Evolutionary conservation across 169 alveolate species (phyloP).

Genomic region (Plasmodium cynomolgi): DNA sequence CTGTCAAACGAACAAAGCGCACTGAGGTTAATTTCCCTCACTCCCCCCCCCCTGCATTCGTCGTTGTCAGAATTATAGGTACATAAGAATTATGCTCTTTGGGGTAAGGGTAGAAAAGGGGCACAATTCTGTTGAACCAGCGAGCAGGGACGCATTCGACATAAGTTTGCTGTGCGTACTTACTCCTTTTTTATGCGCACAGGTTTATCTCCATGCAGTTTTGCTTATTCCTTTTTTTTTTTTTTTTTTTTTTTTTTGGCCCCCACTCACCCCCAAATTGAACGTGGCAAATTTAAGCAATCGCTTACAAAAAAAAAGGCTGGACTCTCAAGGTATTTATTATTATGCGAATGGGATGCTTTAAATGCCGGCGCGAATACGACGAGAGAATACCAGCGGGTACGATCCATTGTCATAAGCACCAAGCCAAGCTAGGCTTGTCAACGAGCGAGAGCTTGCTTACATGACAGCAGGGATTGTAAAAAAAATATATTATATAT

Average conservation of each 20-base stretch:
- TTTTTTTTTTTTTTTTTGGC: neutral
- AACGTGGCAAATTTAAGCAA: neutral
- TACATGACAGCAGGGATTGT: neutral
- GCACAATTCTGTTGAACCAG: too few species aligned
- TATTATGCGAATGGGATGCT: too few species aligned
- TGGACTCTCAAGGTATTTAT: neutral
- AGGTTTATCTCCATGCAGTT: neutral
- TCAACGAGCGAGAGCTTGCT: neutral
- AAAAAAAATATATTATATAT: too few species aligned
- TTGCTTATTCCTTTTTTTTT: neutral
- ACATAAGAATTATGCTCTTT: neutral
- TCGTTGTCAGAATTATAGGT: neutral
- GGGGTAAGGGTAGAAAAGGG: neutral
- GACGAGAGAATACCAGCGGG: neutral
- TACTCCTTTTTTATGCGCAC: neutral
- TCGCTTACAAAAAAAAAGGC: neutral
- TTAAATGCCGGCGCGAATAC: neutral
- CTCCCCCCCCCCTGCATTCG: neutral
- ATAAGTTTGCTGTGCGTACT: neutral
- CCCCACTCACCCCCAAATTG: neutral
- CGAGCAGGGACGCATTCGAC: neutral
- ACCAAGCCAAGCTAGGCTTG: neutral
- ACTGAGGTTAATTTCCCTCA: neutral
- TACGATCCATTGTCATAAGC: neutral
- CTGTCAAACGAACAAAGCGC: too few species aligned